phyloP scores from a whole-genome alignment of 2,329 filamentous ascomycete genomes.

The Colletotrichum camelliae region DNA sequence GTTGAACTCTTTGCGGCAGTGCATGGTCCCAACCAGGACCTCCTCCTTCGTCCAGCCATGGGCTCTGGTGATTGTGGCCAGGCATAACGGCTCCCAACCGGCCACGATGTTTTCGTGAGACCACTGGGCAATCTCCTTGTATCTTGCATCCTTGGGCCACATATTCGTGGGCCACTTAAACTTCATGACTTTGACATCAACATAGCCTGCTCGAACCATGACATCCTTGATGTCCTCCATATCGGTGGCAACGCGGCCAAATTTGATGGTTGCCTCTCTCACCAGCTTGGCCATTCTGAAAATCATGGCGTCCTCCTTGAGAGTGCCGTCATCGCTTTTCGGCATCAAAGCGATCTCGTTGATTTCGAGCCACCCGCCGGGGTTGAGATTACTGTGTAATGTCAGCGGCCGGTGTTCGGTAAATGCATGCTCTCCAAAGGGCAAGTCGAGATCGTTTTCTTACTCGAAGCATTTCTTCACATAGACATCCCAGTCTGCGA shows the following conservation, averaged over 20 bases:
- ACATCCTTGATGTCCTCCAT: not conserved
- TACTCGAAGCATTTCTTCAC: conserved; percentile 34
- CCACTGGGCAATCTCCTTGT: not conserved
- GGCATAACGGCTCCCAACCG: not conserved
- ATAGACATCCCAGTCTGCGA: not conserved
- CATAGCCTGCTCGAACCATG: not conserved
- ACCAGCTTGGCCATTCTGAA: conserved; percentile 30
- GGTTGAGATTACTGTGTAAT: conserved; percentile 33
- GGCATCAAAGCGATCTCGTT: conserved; percentile 45
- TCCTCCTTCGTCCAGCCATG: not conserved
- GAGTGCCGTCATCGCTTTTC: conserved; percentile 45
- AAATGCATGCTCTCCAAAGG: no score
- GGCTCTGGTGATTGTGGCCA: not conserved
- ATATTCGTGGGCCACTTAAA: not conserved
- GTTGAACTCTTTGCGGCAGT: not conserved
- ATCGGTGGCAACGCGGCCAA: not conserved
- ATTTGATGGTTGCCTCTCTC: not conserved
- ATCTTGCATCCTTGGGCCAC: not conserved
- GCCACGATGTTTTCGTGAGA: not conserved
- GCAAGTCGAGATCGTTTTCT: not conserved
- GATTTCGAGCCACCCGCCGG: conserved; percentile 49
- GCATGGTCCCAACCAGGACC: not conserved
- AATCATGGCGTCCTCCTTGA: conserved; percentile 30
- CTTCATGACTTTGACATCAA: not conserved
- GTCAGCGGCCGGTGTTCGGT: no score